Percentiles rank a stretch among this genome's conserved stretches.
These are phyloP conservation scores for Omphalea diandra DNA, from an alignment of 441 rosid species.

Conservation along the genomic window DNA sequence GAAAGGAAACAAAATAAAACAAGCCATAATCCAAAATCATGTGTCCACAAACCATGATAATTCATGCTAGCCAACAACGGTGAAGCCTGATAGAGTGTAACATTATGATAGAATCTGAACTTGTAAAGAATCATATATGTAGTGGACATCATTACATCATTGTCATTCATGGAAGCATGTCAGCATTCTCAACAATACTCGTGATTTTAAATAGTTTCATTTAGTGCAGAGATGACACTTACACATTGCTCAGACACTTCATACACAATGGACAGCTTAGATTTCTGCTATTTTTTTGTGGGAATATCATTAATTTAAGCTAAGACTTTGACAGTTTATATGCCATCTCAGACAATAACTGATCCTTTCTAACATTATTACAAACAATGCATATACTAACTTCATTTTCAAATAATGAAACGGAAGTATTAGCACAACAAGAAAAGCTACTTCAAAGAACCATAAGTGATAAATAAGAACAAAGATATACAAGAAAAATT, in stretches of 20 bases:
- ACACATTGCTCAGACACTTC: neutral
- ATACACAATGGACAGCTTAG: neutral
- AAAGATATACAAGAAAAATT: conserved; percentile 19
- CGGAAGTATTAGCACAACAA: neutral
- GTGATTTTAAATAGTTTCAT: neutral
- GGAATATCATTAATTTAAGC: neutral
- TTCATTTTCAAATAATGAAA: neutral
- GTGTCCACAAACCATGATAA: neutral
- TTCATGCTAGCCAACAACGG: neutral
- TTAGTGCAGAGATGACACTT: neutral
- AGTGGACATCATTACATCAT: neutral
- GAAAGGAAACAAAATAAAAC: neutral
- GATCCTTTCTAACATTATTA: neutral
- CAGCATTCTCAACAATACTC: neutral
- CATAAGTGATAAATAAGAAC: neutral
- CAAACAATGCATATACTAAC: neutral
- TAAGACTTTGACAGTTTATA: neutral
- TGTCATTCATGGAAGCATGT: neutral
- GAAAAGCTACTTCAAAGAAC: neutral
- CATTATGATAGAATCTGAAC: neutral
- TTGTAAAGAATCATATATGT: neutral
- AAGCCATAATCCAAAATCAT: neutral
- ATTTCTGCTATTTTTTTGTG: too few species aligned
- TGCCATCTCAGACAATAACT: neutral
- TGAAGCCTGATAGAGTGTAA: neutral